Conservation (phyloP, 257 asterid species). For the Solanum medicagineum region DNA sequence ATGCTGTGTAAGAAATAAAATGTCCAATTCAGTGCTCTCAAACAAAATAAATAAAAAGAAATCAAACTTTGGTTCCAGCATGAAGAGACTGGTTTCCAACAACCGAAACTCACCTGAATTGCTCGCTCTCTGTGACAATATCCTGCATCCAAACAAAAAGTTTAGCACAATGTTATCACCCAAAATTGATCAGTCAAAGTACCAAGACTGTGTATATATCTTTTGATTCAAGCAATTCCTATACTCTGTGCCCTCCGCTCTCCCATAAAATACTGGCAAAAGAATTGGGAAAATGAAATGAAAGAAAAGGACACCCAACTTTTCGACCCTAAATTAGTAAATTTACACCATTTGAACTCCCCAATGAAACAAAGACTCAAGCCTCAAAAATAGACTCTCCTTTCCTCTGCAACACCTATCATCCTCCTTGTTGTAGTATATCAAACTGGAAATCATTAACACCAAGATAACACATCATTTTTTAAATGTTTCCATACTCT, state of each 20-base stretch:
- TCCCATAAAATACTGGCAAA: background rate
- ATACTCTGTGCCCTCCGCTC: background rate
- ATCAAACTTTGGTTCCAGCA: background rate
- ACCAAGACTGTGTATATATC: background rate
- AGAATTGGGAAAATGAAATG: background rate
- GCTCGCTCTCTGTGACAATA: slow-evolving; percentile 98
- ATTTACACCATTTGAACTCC: background rate
- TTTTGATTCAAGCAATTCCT: background rate
- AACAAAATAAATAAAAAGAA: background rate
- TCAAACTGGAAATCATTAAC: background rate
- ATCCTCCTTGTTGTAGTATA: background rate
- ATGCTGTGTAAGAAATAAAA: slow-evolving; percentile 39
- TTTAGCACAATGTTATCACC: background rate
- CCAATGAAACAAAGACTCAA: background rate
- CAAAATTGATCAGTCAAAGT: background rate
- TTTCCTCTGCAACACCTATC: background rate
- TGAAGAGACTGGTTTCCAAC: background rate
- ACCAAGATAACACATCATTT: background rate
- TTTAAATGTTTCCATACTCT: background rate
- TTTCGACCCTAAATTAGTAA: background rate
- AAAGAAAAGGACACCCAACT: background rate
- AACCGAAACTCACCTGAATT: slow-evolving; percentile 59
- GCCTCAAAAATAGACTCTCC: background rate
- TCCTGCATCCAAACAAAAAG: slow-evolving; percentile 49
- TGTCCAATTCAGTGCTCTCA: background rate